A percentile compares a stretch with the other conserved stretches of the same genome.
These are phyloP conservation scores for Karstenula rhodostoma DNA, from an alignment of 2,329 filamentous ascomycete genomes.

Conservation along the genomic window DNA sequence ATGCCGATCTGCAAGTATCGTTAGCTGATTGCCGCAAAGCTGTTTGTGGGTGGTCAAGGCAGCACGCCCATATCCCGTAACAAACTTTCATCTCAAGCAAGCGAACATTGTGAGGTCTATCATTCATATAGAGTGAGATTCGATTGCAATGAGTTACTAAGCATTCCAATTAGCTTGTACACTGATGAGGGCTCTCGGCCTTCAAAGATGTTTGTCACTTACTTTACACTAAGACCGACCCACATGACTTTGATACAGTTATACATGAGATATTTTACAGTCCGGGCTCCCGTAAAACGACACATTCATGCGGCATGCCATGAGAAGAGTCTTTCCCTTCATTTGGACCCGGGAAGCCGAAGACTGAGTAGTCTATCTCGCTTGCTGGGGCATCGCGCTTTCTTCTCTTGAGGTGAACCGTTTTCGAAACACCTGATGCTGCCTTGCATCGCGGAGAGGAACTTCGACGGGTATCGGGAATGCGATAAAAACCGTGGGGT, in stretches of 20 bases:
- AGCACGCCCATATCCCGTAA: neutral
- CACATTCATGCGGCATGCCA: neutral
- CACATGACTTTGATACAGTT: neutral
- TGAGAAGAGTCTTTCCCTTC: neutral
- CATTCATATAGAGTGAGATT: conserved; percentile 1
- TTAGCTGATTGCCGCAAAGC: conserved; percentile 1
- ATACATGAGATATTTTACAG: neutral
- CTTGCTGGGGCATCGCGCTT: neutral
- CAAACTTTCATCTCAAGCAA: conserved; percentile 5
- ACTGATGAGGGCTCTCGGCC: neutral
- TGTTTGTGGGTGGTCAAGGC: neutral
- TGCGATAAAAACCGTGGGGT: neutral
- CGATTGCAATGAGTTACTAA: conserved; percentile 7
- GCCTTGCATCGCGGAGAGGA: neutral
- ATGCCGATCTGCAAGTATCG: neutral
- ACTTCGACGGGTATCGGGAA: neutral
- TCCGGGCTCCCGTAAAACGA: neutral
- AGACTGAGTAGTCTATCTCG: neutral
- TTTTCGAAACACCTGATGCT: neutral
- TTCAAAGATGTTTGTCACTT: conserved; percentile 1
- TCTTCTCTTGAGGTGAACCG: neutral
- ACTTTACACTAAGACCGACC: conserved; percentile 8
- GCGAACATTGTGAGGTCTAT: neutral
- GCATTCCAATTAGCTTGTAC: conserved; percentile 6
- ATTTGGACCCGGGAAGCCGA: neutral